Evolutionary conservation across 495 filamentous ascomycete genomes (phyloP).

Genomic region (Aspergillus sparsus): DNA sequence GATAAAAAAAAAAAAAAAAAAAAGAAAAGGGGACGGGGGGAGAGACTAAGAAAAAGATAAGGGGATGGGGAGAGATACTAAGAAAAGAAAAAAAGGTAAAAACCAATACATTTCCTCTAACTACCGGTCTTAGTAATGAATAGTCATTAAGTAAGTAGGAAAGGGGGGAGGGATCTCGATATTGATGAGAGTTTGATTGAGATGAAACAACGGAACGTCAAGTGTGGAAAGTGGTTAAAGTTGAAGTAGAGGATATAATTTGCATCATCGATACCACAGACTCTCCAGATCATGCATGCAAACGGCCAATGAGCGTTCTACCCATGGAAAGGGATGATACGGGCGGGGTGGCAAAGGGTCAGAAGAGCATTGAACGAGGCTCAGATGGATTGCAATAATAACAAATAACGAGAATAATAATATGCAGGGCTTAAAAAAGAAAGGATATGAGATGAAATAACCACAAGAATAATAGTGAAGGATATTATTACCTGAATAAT

Average conservation of each 20-base stretch:
- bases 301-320: slow-evolving; percentile 24
- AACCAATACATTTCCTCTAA: no score
- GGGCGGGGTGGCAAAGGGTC: slow-evolving; percentile 23
- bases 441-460: neutral
- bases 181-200: neutral
- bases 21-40: neutral
- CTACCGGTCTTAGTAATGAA: no score
- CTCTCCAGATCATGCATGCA: slow-evolving; percentile 22
- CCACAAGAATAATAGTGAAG: neutral
- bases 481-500: no score
- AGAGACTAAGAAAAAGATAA: no score
- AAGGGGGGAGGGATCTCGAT: neutral
- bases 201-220: slow-evolving; percentile 1
- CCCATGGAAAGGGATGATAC: slow-evolving; percentile 13
- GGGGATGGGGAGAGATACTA: no score
- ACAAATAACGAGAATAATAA: slow-evolving; percentile 3
- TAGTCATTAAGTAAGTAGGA: no score
- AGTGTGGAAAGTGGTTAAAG: neutral
- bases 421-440: neutral
- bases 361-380: slow-evolving; percentile 2
- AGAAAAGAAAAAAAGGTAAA: no score
- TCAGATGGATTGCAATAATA: neutral
- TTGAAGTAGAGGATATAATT: neutral
- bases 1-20: slow-evolving; percentile 13
- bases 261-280: slow-evolving; percentile 20